These are phyloP conservation scores for Coemansia brasiliensis DNA, from an alignment of 192 early-diverging fungal genomes.

Conservation along the genomic window DNA sequence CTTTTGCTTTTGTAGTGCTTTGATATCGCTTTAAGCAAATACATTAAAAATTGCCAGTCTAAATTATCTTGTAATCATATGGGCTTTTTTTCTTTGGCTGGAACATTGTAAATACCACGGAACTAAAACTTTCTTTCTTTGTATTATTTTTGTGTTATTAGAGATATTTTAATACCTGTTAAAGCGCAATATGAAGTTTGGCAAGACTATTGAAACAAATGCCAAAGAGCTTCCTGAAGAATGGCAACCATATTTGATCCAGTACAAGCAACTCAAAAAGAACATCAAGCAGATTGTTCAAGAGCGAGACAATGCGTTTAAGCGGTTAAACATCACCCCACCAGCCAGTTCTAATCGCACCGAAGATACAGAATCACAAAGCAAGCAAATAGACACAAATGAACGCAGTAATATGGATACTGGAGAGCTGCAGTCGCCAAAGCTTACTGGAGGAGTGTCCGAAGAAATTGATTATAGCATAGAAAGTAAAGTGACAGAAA, in stretches of 20 bases:
- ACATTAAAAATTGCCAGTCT: too few species aligned
- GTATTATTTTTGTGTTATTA: not conserved
- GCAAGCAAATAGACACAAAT: too few species aligned
- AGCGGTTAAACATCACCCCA: conserved; percentile 26
- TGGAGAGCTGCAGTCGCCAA: not conserved
- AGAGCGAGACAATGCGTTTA: conserved; percentile 60
- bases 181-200: conserved; percentile 67
- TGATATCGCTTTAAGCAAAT: too few species aligned
- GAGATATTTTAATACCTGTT: not conserved
- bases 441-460: conserved; percentile 4
- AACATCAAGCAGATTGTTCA: conserved; percentile 68
- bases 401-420: not conserved
- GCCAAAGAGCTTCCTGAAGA: conserved; percentile 67
- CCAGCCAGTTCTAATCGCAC: not conserved
- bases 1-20: too few species aligned
- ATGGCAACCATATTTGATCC: conserved; percentile 74
- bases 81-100: too few species aligned
- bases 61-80: too few species aligned
- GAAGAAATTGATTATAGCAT: conserved; percentile 44
- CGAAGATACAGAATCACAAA: too few species aligned
- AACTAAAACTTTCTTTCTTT: not conserved
- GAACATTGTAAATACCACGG: too few species aligned
- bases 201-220: conserved; percentile 65
- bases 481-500: conserved; percentile 36
- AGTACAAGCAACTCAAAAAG: conserved; percentile 75